phyloP scores from a whole-genome alignment of 371 early-diverging fungal genomes.

The Conidiobolus incongruus region DNA sequence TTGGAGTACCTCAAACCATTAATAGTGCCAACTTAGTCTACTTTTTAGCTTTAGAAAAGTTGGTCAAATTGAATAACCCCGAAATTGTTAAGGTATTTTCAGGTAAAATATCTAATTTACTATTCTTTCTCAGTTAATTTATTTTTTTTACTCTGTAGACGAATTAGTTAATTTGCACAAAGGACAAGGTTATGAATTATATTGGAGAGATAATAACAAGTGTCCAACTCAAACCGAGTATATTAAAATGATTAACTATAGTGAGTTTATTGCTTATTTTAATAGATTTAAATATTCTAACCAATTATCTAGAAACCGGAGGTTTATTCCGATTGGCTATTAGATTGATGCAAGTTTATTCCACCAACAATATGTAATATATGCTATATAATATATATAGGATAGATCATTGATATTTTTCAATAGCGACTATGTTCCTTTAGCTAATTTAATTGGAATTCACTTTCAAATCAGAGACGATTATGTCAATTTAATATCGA shows the following conservation, averaged over 20 bases:
- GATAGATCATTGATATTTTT: neutral
- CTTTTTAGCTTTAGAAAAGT: conserved; percentile 67
- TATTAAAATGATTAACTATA: conserved; percentile 75
- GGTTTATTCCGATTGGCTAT: conserved; percentile 85
- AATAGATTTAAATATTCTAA: neutral
- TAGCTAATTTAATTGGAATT: conserved; percentile 75
- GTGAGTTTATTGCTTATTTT: conserved; percentile 17
- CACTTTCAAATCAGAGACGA: conserved; percentile 94
- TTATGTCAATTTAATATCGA: conserved; percentile 74
- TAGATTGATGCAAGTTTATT: conserved; percentile 61
- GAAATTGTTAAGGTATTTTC: conserved; percentile 56
- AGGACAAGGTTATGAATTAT: conserved; percentile 85
- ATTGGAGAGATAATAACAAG: conserved; percentile 66
- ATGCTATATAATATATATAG: neutral
- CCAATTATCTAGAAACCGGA: conserved; percentile 57
- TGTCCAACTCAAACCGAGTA: conserved; percentile 80
- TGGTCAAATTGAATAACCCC: conserved; percentile 37
- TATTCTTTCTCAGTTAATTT: neutral
- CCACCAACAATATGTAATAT: conserved; percentile 4
- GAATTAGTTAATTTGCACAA: conserved; percentile 76
- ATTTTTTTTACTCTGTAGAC: conserved; percentile 13
- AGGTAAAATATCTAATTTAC: conserved; percentile 9
- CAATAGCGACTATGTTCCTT: conserved; percentile 39
- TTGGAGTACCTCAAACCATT: conserved; percentile 74
- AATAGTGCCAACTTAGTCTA: conserved; percentile 91